phyloP scores from a whole-genome alignment of 495 filamentous ascomycete species.

The Aspergillus sclerotioniger region DNA sequence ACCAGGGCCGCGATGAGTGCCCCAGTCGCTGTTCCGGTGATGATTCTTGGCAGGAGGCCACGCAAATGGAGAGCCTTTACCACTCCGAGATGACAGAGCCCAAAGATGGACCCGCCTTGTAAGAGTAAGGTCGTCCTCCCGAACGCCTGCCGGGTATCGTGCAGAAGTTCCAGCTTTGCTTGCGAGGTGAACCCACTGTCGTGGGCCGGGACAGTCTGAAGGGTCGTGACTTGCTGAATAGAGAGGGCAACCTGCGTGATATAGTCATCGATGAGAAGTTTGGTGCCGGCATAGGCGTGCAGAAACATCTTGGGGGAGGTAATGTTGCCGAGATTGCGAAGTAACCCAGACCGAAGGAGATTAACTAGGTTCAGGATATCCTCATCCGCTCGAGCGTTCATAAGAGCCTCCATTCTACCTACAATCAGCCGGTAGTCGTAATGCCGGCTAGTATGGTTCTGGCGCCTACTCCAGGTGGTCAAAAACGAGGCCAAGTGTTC shows the following conservation, averaged over 20 bases:
- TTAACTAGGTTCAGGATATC: constrained; percentile 75
- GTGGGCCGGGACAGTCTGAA: constrained; percentile 59
- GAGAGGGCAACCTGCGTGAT: constrained; percentile 78
- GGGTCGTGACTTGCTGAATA: constrained; percentile 70
- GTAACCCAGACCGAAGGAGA: constrained; percentile 78
- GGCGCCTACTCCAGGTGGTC: constrained; percentile 53
- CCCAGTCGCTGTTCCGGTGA: constrained; percentile 86
- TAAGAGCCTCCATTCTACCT: constrained; percentile 68
- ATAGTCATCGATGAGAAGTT: constrained; percentile 88
- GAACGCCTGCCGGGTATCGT: constrained; percentile 88
- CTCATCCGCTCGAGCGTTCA: constrained; percentile 69
- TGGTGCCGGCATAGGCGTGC: constrained; percentile 83
- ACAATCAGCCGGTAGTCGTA: constrained; percentile 90
- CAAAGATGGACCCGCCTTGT: constrained; percentile 91
- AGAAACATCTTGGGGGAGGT: constrained; percentile 81
- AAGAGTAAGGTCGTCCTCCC: constrained; percentile 82
- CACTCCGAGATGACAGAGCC: constrained; percentile 86
- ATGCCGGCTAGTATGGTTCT: constrained; percentile 74
- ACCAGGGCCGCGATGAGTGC: constrained; percentile 90
- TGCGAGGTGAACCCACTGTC: constrained; percentile 70
- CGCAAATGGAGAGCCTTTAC: constrained; percentile 83
- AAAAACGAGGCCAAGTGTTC: neutral
- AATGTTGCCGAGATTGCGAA: constrained; percentile 91
- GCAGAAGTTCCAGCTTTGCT: constrained; percentile 80
- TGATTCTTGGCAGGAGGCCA: constrained; percentile 84